Percentiles rank a stretch among this genome's conserved stretches.
These are phyloP conservation scores for Panus rudis DNA, from an alignment of 768 basidiomycete species.

Conservation along the genomic window DNA sequence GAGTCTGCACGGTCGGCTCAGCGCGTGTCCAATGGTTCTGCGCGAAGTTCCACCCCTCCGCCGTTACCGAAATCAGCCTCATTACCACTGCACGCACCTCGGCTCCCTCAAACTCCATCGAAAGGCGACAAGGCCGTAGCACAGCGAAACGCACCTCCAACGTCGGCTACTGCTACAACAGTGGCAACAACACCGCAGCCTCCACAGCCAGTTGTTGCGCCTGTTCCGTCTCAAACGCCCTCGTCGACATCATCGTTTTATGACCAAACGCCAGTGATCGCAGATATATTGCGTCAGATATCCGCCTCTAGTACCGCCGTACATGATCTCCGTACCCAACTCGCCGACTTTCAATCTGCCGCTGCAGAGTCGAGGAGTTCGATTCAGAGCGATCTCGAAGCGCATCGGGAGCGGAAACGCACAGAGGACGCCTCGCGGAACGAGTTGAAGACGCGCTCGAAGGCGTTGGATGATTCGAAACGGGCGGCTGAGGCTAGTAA, in stretches of 20 bases:
- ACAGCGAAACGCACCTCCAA: too few species aligned
- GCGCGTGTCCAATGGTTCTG: constrained; percentile 41
- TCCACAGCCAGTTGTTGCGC: constrained; percentile 25
- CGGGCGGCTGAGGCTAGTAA: constrained; percentile 73
- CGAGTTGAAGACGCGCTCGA: constrained; percentile 80
- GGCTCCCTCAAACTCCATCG: constrained; percentile 27
- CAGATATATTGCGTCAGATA: constrained; percentile 73
- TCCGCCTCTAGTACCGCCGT: constrained; percentile 52
- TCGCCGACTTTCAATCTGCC: constrained; percentile 50
- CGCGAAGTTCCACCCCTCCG: constrained; percentile 70
- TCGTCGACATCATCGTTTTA: constrained; percentile 16
- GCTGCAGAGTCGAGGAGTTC: constrained; percentile 54
- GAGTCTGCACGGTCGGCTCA: constrained; percentile 16
- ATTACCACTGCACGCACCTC: constrained; percentile 65
- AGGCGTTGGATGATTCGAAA: constrained; percentile 79
- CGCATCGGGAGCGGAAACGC: constrained; percentile 66
- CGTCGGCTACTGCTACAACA: constrained; percentile 10
- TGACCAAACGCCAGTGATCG: constrained; percentile 65
- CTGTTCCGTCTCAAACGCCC: constrained; percentile 26
- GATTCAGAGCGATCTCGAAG: constrained; percentile 69
- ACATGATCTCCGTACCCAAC: constrained; percentile 61
- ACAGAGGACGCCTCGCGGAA: constrained; percentile 74
- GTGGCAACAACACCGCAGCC: constrained; percentile 9
- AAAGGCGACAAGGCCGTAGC: constrained; percentile 10
- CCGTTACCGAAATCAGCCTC: constrained; percentile 80